Base-by-base conservation (phyloP, 2,329 filamentous ascomycete genomes). In the Cercospora sp. region DNA sequence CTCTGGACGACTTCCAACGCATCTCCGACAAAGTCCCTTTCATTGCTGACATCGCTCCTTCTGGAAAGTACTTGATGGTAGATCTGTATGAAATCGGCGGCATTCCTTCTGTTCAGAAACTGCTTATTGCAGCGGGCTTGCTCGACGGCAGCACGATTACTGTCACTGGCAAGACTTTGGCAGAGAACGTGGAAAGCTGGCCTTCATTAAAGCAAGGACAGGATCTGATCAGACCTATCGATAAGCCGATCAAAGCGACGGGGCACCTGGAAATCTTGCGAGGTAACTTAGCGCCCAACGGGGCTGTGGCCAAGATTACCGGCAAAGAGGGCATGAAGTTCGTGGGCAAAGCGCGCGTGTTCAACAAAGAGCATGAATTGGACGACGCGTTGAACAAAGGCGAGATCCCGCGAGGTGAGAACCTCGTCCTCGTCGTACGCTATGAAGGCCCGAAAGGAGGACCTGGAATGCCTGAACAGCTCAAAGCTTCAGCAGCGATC, bases 391-490 rank as follows among this genome's bases (percentile, higher is more conserved):
- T 98, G 12, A 89, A 88, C 26, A 82, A 83, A 20, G 90, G 93
- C 64, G 85, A 90, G 60, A 91, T 93, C 58, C 87, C 88, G 0
- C 87, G 88, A 39, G 87, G 87, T 68, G 92, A 95, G 76, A 95
- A 96, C 77, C 85, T 96, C 13, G 94, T 97, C 20, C 83, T 97
- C 30, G 89, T 97, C 33, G 93, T 98, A 64, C 90, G 94, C 23
- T 97, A 97, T 78, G 94, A 98, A 79, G 94, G 94, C 0, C 94
- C 94, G 12, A 94, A 92, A 77, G 94, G 94, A 70, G 94, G 94
- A 0, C 94, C 94, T 0, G 94, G 94, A 53, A 98, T 98, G 94
- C 94, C 94, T 1, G 94, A 98, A 81, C 93, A 97, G 80, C 86
- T 98, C 55, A 93, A 91, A 78, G 92, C 94, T 10, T 91, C 88